These are phyloP conservation scores for Verticillium isaacii DNA, from an alignment of 2,329 filamentous ascomycete species.

Conservation along the genomic window DNA sequence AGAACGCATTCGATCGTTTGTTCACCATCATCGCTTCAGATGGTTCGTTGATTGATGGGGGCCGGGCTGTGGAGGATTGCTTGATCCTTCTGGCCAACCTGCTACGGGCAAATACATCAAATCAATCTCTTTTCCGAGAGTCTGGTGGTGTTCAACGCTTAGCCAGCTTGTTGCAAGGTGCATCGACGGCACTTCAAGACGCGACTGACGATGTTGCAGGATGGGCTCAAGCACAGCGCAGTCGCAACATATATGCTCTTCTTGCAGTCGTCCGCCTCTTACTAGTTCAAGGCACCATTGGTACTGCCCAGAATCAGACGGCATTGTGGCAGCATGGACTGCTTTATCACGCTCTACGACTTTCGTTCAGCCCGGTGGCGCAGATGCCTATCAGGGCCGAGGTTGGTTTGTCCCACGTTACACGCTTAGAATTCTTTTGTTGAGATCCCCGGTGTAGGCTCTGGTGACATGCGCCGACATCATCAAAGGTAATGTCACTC, in stretches of 20 bases:
- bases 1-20: conserved; percentile 84
- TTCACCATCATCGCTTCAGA: conserved; percentile 80
- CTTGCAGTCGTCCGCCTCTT: conserved; percentile 85
- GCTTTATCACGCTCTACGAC: conserved; percentile 71
- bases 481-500: conserved; percentile 70
- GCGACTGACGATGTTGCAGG: conserved; percentile 58
- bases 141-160: conserved; percentile 76
- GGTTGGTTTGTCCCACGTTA: conserved; percentile 36
- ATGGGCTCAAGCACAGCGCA: conserved; percentile 73
- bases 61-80: conserved; percentile 87
- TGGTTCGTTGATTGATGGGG: conserved; percentile 76
- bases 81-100: conserved; percentile 87
- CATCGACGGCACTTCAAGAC: conserved; percentile 47
- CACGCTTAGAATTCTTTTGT: background rate
- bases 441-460: conserved; percentile 45
- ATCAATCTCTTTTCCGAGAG: conserved; percentile 91
- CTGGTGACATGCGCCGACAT: conserved; percentile 82
- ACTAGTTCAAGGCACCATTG: conserved; percentile 71
- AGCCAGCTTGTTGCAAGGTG: conserved; percentile 60
- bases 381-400: conserved; percentile 78
- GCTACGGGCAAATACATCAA: conserved; percentile 79
- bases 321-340: conserved; percentile 82
- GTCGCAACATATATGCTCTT: conserved; percentile 89
- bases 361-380: conserved; percentile 72
- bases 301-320: conserved; percentile 77